Base-by-base conservation (phyloP, 73 alveolate genomes). In the Paramecium biaurelia region DNA sequence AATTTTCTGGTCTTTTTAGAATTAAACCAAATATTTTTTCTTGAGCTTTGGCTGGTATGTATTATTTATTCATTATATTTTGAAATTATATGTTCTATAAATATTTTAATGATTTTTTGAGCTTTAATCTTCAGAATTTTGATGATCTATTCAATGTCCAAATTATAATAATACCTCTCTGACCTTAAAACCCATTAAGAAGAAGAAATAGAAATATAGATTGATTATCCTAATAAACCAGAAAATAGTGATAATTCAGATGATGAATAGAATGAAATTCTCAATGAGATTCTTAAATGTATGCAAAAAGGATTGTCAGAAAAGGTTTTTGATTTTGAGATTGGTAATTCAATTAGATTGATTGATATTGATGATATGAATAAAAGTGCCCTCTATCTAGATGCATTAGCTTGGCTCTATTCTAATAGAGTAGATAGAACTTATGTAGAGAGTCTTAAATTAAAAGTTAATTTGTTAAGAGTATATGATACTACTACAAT, bases 1-100 rank as follows among this genome's bases (percentile, higher is more conserved):
- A 68, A 94, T 95, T 95, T 88, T 95, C 98, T 47, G 96, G 68
- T 53, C 32, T 53, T 20, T 53, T 53, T 18, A 53, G 11, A 53
- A 53, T 53, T n/a, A n/a, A n/a, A 15, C 14, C 34, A 53, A 18
- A 18, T 53, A 15, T 53, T 53, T 53, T 53, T 53, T 53, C 68
- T 53, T 53, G 21, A 18, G 30, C 11, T 53, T 53, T 53, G 6
- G 68, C 32, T 53, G 68, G 68, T 53, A 53, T 53, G 26, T 53
- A 53, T 53, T 53, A 18, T 18, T 53, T 53, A 53, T 53, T 53
- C 68, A 53, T 53, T 53, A 4, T 53, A 53, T 53, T n/a, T n/a
- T 53, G 30, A 18, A 53, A 53, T 53, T 18, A 18, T 53, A n/a
- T 18, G 15, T 53, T 53, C 68, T 53, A 53, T 53, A 53, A 53